Evolutionary conservation across 805 yeast species (phyloP).

Genomic region (Candida quercuum): DNA sequence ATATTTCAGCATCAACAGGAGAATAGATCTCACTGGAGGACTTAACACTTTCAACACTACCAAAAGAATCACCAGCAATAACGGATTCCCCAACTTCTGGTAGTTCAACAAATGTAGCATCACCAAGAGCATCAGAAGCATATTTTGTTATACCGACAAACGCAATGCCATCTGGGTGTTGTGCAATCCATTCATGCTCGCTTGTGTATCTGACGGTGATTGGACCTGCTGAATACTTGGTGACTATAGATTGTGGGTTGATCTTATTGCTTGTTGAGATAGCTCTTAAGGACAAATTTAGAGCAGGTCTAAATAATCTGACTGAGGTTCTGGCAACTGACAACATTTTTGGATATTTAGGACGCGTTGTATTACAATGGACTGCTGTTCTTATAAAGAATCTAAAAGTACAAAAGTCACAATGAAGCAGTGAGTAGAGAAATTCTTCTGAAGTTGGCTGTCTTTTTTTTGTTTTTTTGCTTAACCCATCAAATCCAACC

Average conservation of each 20-base stretch:
- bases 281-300: slow-evolving; percentile 20
- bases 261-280: slow-evolving; percentile 19
- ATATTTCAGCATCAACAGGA: slow-evolving; percentile 74
- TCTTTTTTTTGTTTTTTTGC: too few relatives aligned
- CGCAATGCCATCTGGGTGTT: slow-evolving; percentile 75
- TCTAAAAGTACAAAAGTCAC: too few relatives aligned
- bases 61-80: slow-evolving; percentile 75
- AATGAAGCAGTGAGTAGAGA: too few relatives aligned
- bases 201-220: slow-evolving; percentile 58
- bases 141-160: slow-evolving; percentile 92
- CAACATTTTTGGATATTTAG: slow-evolving; percentile 12
- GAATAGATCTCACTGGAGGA: slow-evolving; percentile 89
- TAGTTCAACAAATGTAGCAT: slow-evolving; percentile 89
- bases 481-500: too few relatives aligned
- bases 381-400: too few relatives aligned
- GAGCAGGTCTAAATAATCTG: slow-evolving; percentile 9
- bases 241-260: slow-evolving; percentile 17
- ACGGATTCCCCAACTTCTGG: slow-evolving; percentile 65
- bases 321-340: slow-evolving; percentile 13
- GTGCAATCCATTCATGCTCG: slow-evolving; percentile 95
- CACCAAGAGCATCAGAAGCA: slow-evolving; percentile 96
- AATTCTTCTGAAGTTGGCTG: too few relatives aligned
- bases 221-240: slow-evolving; percentile 19
- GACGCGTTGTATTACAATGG: too few relatives aligned
- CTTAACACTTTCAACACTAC: slow-evolving; percentile 93